These are phyloP conservation scores for Stropharia rugosoannulata DNA, from an alignment of 768 basidiomycete genomes.

Conservation along the genomic window DNA sequence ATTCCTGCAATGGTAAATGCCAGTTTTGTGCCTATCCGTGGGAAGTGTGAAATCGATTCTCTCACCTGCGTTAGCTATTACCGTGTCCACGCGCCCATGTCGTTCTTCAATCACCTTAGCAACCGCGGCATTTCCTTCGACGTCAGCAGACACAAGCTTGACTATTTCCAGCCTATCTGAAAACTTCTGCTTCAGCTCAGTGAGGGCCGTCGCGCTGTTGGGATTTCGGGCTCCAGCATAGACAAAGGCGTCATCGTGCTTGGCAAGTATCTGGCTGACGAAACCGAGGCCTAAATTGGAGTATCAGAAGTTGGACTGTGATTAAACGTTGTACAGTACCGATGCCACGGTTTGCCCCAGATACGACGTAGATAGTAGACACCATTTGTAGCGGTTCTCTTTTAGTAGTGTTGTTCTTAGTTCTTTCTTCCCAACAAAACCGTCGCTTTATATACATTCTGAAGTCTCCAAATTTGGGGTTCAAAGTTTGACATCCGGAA, in stretches of 20 bases:
- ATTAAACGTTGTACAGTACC: background rate
- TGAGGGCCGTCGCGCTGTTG: background rate
- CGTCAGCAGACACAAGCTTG: background rate
- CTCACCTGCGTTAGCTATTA: background rate
- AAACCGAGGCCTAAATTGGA: too few relatives aligned
- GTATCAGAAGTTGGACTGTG: too few relatives aligned
- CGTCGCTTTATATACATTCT: too few relatives aligned
- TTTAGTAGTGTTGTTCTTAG: too few relatives aligned
- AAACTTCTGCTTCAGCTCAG: background rate
- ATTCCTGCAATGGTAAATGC: background rate
- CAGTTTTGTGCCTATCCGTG: background rate
- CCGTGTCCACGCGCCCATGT: background rate
- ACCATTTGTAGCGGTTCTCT: too few relatives aligned
- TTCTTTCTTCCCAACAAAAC: too few relatives aligned
- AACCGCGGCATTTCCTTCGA: background rate
- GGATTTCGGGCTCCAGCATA: slow-evolving; percentile 5
- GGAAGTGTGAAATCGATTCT: background rate
- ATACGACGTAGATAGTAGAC: background rate
- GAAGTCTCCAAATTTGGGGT: too few relatives aligned
- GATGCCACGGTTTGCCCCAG: background rate
- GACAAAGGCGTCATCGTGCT: background rate
- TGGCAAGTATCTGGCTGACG: background rate
- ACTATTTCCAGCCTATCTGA: background rate
- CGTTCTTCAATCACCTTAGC: background rate
- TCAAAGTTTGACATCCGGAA: too few relatives aligned